phyloP scores from a whole-genome alignment of 139 green algal genomes.

The Marvania coccoides region DNA sequence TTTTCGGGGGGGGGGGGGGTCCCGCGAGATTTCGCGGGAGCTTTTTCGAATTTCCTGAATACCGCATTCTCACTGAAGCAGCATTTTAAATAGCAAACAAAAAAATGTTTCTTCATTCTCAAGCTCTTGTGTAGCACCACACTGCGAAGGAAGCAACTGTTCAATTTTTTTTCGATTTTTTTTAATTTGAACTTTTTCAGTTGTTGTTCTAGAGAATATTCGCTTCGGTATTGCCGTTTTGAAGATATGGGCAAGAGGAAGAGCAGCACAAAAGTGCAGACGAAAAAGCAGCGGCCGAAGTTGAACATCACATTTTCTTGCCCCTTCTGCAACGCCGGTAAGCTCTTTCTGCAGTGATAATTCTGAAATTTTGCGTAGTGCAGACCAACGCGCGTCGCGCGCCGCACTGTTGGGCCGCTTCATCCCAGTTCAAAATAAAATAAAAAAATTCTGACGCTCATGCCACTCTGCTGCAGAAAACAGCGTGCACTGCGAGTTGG shows the following conservation, averaged over 20 bases:
- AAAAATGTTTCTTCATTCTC: too few relatives aligned
- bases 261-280: slow-evolving; percentile 38
- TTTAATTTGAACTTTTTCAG: background rate
- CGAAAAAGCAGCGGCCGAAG: slow-evolving; percentile 56
- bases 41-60: too few relatives aligned
- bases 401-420: background rate
- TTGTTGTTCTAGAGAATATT: background rate
- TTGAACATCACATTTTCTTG: slow-evolving; percentile 51
- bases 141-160: too few relatives aligned
- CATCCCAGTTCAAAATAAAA: background rate
- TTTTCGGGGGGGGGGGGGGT: too few relatives aligned
- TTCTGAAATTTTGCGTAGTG: background rate
- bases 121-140: too few relatives aligned
- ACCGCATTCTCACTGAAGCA: too few relatives aligned
- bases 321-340: slow-evolving; percentile 61
- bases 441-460: background rate
- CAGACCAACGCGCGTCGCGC: background rate
- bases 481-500: slow-evolving; percentile 45
- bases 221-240: too few relatives aligned
- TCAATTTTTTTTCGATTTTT: too few relatives aligned
- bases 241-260: slow-evolving; percentile 59
- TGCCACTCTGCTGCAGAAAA: slow-evolving; percentile 32
- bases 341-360: background rate
- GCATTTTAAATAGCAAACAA: too few relatives aligned
- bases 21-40: too few relatives aligned